Conservation (phyloP, 257 asterid species). For the Mitragyna speciosa region DNA sequence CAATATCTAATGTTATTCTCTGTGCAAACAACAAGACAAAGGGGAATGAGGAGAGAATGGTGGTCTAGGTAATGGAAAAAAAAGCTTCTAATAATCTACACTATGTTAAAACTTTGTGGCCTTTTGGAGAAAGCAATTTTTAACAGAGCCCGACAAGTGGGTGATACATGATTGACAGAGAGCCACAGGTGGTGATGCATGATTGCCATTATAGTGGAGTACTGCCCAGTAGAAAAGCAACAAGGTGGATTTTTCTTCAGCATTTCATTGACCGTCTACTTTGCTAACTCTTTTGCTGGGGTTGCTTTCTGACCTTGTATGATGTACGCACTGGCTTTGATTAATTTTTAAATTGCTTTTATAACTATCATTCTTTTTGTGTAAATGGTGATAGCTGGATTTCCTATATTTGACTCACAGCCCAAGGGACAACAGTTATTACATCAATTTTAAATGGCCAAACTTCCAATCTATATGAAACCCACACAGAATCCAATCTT, state of each 20-base stretch:
- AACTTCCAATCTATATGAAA: constrained; percentile 44
- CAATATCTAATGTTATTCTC: no score
- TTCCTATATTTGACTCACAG: constrained; percentile 74
- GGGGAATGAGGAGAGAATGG: neutral
- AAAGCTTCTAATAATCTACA: neutral
- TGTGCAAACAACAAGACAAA: neutral
- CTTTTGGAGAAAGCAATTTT: constrained; percentile 60
- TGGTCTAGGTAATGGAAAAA: neutral
- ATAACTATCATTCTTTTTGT: constrained; percentile 72
- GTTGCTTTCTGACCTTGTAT: constrained; percentile 72
- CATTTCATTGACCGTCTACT: constrained; percentile 66
- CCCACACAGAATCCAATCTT: neutral
- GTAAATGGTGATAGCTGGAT: constrained; percentile 52
- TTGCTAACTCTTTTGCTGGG: constrained; percentile 75
- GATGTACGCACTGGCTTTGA: constrained; percentile 57
- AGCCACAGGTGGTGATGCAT: constrained; percentile 50
- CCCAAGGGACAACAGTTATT: constrained; percentile 77
- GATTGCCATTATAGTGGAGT: constrained; percentile 49
- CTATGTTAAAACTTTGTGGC: constrained; percentile 41
- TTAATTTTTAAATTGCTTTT: constrained; percentile 63
- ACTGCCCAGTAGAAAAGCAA: constrained; percentile 73
- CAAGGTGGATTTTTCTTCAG: constrained; percentile 66
- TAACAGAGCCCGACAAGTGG: constrained; percentile 62
- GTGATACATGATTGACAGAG: no score
- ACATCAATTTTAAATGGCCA: constrained; percentile 62